Evolutionary conservation across 352 stramenopile genomes (phyloP).

Genomic region (Phytophthora quininea): DNA sequence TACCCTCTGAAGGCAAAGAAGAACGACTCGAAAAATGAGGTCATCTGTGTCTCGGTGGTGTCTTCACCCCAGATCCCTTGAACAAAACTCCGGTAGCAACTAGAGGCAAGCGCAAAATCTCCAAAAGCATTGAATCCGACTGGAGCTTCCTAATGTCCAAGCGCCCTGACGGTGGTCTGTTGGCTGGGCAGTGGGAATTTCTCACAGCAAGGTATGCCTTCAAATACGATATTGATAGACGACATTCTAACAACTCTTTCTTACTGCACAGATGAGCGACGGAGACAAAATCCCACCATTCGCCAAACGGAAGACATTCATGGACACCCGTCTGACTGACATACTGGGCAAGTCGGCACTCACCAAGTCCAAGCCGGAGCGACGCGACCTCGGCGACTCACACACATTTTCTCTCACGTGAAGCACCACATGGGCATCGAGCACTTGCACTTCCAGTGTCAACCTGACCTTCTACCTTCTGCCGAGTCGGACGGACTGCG

Average conservation of each 20-base stretch:
- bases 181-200: conserved; percentile 91
- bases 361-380: conserved; percentile 32
- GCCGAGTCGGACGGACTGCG: conserved; percentile 32
- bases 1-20: conserved; percentile 95
- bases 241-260: no score
- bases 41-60: no score
- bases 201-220: conserved; percentile 73
- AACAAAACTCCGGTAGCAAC: background rate
- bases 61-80: conserved; percentile 30
- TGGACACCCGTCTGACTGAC: conserved; percentile 45
- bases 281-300: conserved; percentile 70
- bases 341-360: conserved; percentile 40
- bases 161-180: conserved; percentile 68
- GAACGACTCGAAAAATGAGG: conserved; percentile 91
- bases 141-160: conserved; percentile 86
- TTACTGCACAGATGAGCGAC: conserved; percentile 52
- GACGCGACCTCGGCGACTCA: conserved; percentile 74
- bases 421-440: conserved; percentile 92
- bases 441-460: conserved; percentile 65
- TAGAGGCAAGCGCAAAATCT: conserved; percentile 26
- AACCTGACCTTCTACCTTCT: conserved; percentile 25
- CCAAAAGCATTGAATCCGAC: conserved; percentile 27
- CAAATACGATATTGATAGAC: no score
- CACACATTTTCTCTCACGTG: conserved; percentile 91
- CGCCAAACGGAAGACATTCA: conserved; percentile 62